Base-by-base conservation (phyloP, 169 alveolate genomes). In the Plasmodium coatneyi region DNA sequence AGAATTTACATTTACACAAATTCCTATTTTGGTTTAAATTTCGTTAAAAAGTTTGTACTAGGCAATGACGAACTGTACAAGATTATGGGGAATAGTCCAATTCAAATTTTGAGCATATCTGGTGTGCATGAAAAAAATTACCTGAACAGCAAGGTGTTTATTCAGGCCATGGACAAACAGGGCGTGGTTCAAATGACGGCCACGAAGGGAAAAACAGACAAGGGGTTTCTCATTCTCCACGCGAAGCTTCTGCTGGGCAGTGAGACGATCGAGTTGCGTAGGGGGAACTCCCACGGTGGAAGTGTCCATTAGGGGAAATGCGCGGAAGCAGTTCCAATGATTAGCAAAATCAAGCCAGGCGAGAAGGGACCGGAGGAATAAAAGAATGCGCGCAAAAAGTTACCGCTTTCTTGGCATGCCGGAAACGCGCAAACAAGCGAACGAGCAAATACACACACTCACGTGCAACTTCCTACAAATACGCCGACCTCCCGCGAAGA, bases 111-210 rank as follows among this genome's bases (percentile, higher is more conserved):
- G 80, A 87, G 93, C 34, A 87, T 78, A 78, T 87, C 93, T 12
- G 93, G 93, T 32, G 22, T 79, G 36, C 89, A 87, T 56, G 82
- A 87, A 79, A 78, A 87, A 87, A 87, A 80, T 87, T 87, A 87
- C 70, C 34, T 87, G 36, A 87, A 87, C 72, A 87, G 93, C 71
- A 87, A 87, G 81, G 74, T 79, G 34, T 87, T 54, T 87, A 78
- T 87, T 41, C 93, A 87, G 54, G 71, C 66, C 16, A 56, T 22
- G 49, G 82, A 87, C 79, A 78, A 70, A 30, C 87, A 87, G 43
- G 93, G 93, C 19, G 89, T 87, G 1, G 83, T 87, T 32, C 93
- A 87, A 54, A 56, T 87, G 66, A 87, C 89, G 10, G 93, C 93
- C 16, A 87, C 93, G 6, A 78, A 41, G 80, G 80, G 80, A 52